Percentiles rank a stretch among this genome's conserved stretches.
Conservation (phyloP, 2,329 filamentous ascomycete species). For the Fusarium sp. region DNA sequence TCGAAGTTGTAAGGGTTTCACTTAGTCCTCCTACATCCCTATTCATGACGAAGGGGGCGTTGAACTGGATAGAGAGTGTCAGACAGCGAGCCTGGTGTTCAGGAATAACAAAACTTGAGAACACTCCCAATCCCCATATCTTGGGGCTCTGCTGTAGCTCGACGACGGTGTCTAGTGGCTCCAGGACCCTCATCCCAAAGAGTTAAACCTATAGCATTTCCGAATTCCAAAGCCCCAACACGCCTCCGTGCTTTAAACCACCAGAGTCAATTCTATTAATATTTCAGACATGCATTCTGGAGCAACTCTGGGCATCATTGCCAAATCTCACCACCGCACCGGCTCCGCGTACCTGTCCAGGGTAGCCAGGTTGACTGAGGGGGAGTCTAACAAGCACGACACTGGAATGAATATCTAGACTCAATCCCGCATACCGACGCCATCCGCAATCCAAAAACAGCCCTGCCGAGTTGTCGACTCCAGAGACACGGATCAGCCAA, state of each 20-base stretch:
- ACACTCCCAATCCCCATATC: too few species aligned
- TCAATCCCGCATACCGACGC: constrained; percentile 17
- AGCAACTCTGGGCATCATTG: not conserved
- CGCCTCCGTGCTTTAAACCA: not conserved
- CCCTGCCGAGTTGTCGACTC: not conserved
- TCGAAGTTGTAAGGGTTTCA: constrained; percentile 51
- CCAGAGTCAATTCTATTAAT: not conserved
- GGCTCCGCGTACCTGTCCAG: not conserved
- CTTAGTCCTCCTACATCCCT: too few species aligned
- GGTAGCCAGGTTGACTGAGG: constrained; percentile 3
- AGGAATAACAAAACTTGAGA: too few species aligned
- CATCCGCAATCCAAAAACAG: constrained; percentile 16
- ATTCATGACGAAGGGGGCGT: too few species aligned
- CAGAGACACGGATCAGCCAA: constrained; percentile 2
- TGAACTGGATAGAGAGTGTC: too few species aligned
- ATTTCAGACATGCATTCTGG: too few species aligned
- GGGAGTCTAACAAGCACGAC: not conserved
- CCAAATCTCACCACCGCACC: not conserved
- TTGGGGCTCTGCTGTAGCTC: not conserved
- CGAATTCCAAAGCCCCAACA: not conserved
- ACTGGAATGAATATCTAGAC: constrained; percentile 32
- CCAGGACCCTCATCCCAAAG: not conserved
- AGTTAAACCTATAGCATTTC: not conserved
- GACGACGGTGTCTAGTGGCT: not conserved
- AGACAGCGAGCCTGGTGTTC: too few species aligned